Percentiles rank a stretch among this genome's conserved stretches.
phyloP scores from a whole-genome alignment of 2,329 filamentous ascomycete genomes.

The Claviceps arundinis region DNA sequence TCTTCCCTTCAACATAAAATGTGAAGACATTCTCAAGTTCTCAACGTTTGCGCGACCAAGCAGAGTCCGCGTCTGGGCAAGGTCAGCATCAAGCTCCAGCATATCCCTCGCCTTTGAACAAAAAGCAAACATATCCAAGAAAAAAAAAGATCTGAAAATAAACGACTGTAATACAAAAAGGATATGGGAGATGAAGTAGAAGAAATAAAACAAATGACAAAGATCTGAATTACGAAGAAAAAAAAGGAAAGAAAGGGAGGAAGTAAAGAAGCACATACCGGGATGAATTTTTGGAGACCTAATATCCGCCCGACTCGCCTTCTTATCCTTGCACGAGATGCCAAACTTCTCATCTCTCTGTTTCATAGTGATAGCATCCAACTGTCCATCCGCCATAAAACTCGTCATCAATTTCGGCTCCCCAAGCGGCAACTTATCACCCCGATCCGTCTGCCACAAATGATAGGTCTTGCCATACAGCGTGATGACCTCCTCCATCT shows the following conservation, averaged over 20 bases:
- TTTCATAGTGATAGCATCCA: conserved; percentile 32
- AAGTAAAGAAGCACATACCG: conserved; percentile 13
- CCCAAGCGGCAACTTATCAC: conserved; percentile 43
- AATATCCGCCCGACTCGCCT: conserved; percentile 28
- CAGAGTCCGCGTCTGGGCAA: background rate
- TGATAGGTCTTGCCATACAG: conserved; percentile 80
- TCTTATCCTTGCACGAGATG: conserved; percentile 31
- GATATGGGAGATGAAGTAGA: no score
- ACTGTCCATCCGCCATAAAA: conserved; percentile 34
- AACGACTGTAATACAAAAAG: no score
- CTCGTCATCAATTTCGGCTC: conserved; percentile 42
- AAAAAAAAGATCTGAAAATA: no score
- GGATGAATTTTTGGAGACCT: conserved; percentile 27
- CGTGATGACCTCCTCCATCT: conserved; percentile 64
- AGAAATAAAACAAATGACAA: background rate
- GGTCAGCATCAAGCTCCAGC: background rate
- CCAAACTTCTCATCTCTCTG: conserved; percentile 34
- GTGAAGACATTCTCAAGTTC: background rate
- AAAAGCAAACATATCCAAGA: no score
- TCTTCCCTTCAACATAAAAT: no score
- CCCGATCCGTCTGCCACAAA: conserved; percentile 72
- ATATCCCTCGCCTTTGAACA: no score
- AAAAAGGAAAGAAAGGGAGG: background rate
- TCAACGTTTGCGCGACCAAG: background rate
- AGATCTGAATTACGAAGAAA: background rate